phyloP scores from a whole-genome alignment of 2,329 filamentous ascomycete species.

The Aspergillus oerlinghausenensis region DNA sequence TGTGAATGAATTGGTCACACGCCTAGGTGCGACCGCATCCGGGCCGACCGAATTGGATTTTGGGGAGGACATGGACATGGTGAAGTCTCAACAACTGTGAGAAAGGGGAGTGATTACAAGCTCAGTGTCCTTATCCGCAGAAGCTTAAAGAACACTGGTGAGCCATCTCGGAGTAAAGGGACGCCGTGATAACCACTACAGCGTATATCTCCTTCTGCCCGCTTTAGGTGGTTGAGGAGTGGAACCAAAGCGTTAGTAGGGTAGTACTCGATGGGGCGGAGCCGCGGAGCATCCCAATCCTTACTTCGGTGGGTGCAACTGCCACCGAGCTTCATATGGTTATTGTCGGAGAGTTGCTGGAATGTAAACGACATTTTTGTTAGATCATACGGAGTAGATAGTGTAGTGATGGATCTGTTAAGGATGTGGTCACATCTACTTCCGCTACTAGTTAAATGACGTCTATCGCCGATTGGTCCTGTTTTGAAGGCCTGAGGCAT shows the following conservation, averaged over 20 bases:
- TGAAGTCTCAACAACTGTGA: conserved; percentile 8
- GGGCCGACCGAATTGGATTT: conserved; percentile 17
- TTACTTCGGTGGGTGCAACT: background rate
- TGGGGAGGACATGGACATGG: conserved; percentile 36
- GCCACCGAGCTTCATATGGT: background rate
- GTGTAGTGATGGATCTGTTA: background rate
- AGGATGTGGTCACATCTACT: background rate
- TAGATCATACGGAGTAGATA: background rate
- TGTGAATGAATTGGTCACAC: conserved; percentile 16
- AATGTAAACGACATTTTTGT: background rate
- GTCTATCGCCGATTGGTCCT: background rate
- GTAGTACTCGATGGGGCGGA: background rate
- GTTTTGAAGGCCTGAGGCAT: background rate
- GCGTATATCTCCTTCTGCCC: conserved; percentile 45
- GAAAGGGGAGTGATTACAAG: conserved; percentile 10
- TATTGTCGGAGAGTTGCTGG: background rate
- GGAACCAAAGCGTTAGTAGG: background rate
- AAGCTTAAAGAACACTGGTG: background rate
- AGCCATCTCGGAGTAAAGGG: conserved; percentile 18
- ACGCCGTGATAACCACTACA: conserved; percentile 41
- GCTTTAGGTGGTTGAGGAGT: conserved; percentile 16
- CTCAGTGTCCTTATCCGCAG: background rate
- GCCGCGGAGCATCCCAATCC: background rate
- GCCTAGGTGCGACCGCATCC: conserved; percentile 11
- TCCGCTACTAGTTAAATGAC: background rate